Evolutionary conservation across 1,284 basidiomycete species (phyloP).

Genomic region (Dichomitus squalens): DNA sequence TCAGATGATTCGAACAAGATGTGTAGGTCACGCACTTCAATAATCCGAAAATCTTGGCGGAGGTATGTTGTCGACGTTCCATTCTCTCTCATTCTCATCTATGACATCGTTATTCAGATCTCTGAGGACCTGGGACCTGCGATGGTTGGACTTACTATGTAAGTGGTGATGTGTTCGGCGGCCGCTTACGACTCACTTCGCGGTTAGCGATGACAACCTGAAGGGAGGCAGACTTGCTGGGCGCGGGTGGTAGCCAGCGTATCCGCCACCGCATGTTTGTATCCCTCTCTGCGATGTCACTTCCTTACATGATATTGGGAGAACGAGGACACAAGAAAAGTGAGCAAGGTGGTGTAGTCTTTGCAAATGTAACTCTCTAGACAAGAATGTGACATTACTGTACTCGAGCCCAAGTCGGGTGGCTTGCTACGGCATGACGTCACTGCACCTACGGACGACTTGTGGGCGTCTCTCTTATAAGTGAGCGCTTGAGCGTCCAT

Average conservation of each 20-base stretch:
- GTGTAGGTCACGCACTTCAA: conserved; percentile 90
- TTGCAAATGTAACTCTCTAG: not conserved
- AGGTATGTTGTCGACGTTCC: conserved; percentile 43
- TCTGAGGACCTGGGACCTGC: conserved; percentile 89
- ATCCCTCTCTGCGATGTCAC: not conserved
- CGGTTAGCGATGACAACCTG: conserved; percentile 56
- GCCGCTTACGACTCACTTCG: not conserved
- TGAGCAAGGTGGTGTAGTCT: not conserved
- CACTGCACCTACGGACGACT: conserved; percentile 8
- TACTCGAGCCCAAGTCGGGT: not conserved
- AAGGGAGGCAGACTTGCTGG: conserved; percentile 61
- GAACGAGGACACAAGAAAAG: not conserved
- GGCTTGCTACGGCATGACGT: conserved; percentile 13
- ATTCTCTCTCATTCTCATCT: conserved; percentile 3
- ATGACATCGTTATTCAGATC: conserved; percentile 47
- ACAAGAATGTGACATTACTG: not conserved
- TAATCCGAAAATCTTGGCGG: conserved; percentile 84
- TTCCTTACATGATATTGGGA: not conserved
- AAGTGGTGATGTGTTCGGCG: conserved; percentile 32
- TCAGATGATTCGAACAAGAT: conserved; percentile 11
- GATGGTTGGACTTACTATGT: conserved; percentile 95
- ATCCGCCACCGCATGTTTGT: too few species aligned
- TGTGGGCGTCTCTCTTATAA: conserved; percentile 1
- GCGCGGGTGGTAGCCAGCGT: conserved; percentile 47
- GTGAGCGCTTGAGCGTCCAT: not conserved